Evolutionary conservation across 2,329 filamentous ascomycete genomes (phyloP).

Genomic region (Sclerotinia glacialis): DNA sequence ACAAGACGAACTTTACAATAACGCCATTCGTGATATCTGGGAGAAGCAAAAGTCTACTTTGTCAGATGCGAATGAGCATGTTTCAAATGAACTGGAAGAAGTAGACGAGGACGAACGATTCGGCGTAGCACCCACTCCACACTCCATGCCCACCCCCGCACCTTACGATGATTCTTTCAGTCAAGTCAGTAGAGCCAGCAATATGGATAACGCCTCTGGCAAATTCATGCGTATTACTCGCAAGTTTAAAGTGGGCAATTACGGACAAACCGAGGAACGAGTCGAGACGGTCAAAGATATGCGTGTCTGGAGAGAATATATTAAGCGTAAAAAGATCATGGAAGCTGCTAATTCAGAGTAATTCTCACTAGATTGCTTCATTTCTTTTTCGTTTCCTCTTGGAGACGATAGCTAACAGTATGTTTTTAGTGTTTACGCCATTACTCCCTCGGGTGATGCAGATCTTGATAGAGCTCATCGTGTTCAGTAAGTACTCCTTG

Average conservation of each 20-base stretch:
- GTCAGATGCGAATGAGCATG: conserved; percentile 66
- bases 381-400: neutral
- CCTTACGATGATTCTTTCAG: conserved; percentile 73
- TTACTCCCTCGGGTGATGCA: conserved; percentile 62
- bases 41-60: conserved; percentile 78
- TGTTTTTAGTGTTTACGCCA: conserved; percentile 52
- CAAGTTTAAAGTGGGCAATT: conserved; percentile 55
- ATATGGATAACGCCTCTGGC: conserved; percentile 59
- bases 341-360: conserved; percentile 60
- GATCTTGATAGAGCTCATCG: conserved; percentile 63
- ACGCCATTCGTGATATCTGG: conserved; percentile 91
- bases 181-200: conserved; percentile 66
- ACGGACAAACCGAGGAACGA: conserved; percentile 60
- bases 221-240: conserved; percentile 75
- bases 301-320: conserved; percentile 84
- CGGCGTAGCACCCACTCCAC: conserved; percentile 55
- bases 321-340: conserved; percentile 60
- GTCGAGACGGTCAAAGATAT: conserved; percentile 69
- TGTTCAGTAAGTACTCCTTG: conserved; percentile 47
- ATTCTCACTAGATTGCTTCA: neutral
- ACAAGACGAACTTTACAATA: conserved; percentile 88
- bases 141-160: conserved; percentile 63
- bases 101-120: conserved; percentile 54
- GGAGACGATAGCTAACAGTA: conserved; percentile 25
- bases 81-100: conserved; percentile 51